Base-by-base conservation (phyloP, 331 rosid species). In the Pyracantha coccinea region DNA sequence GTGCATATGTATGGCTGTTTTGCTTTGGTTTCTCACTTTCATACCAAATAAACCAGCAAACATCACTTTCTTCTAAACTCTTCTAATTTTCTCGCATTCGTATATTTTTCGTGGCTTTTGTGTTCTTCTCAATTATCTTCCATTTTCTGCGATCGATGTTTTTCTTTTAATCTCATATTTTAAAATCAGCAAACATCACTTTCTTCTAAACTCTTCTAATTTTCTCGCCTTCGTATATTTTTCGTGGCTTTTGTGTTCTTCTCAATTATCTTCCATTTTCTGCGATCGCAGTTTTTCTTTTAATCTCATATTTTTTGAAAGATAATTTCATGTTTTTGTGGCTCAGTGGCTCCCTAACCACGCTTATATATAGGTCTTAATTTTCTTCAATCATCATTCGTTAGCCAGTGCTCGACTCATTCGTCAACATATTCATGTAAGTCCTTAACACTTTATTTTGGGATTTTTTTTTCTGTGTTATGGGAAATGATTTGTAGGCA, bases 181-280 rank as follows among this genome's bases (percentile, higher is more conserved):
- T 19, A 27, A 33, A 33, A 33, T 10, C 45, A 52, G 12, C 8
- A 52, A 47, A 33, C 19, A 21, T 75, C 71, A 75, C 64, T 65
- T 50, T 75, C 79, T 66, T 75, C 72, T 29, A 75, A 8, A 75
- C 65, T 45, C 57, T 75, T 52, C 79, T 75, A 17, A 52, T 52
- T 52, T 19, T 15, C 54, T 15, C 28, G n/a, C 63, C 17, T 31
- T 23, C 21, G 54, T 70, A 50, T 52, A 38, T 38, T 70, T 70
- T 70, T 28, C n/a, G 62, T 70, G 69, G 69, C 44, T 32, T 64
- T 64, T 64, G 69, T 35, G 63, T 53, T 70, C 63, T 53, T 70
- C 64, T 2, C 28, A 28, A 14, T 72, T 72, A 72, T 58, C 76
- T 57, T 72, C 76, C 67, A 33, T 57, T 72, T 72, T 57, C n/a